Evolutionary conservation across 176 grass and related monocot genomes (phyloP).

Genomic region (Oryza punctata): DNA sequence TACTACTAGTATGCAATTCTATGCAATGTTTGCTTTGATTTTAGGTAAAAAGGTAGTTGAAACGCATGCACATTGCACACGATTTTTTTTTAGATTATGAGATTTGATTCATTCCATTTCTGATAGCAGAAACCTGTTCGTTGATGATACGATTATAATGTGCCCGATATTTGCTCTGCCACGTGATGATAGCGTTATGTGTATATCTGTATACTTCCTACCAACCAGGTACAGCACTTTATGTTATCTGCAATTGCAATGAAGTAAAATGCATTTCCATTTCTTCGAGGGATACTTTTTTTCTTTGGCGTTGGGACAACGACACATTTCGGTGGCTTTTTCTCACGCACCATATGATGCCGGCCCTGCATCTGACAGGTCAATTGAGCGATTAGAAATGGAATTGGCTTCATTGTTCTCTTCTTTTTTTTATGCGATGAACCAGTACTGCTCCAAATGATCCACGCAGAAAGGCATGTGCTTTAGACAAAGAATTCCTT

Average conservation of each 20-base stretch:
- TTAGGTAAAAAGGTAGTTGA: background rate
- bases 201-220: background rate
- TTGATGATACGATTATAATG: background rate
- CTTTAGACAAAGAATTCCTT: background rate
- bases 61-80: background rate
- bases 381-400: background rate
- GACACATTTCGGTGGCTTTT: constrained; percentile 1
- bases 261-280: background rate
- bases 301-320: background rate
- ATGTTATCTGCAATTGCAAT: background rate
- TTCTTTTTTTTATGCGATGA: background rate
- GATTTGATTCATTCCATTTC: too few relatives aligned
- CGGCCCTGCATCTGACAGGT: background rate
- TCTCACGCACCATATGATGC: background rate
- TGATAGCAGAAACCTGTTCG: background rate
- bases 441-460: background rate
- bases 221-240: constrained; percentile 2
- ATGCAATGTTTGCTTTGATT: background rate
- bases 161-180: background rate
- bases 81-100: background rate
- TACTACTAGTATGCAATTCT: background rate
- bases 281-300: background rate
- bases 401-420: background rate
- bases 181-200: background rate
- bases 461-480: background rate